phyloP scores from a whole-genome alignment of 2,329 filamentous ascomycete genomes.

The Huntiella decipiens region DNA sequence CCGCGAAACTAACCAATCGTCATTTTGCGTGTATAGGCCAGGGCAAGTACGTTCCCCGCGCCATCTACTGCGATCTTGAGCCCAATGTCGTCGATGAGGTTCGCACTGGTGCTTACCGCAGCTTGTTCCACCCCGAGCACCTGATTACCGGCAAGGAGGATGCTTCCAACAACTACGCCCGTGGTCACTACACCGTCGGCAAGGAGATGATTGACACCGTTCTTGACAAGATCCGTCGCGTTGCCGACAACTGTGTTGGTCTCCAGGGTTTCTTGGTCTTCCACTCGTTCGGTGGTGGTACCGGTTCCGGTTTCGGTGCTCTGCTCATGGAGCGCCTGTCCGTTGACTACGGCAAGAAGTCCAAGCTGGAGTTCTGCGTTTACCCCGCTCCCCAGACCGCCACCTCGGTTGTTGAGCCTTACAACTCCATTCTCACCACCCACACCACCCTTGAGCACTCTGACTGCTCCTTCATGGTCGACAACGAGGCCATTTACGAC shows the following conservation, averaged over 20 bases:
- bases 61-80: conserved; percentile 99
- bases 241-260: conserved; percentile 93
- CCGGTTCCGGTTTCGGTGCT: conserved; percentile 94
- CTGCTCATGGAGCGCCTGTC: conserved; percentile 97
- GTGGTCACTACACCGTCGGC: conserved; percentile 98
- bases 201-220: conserved; percentile 99
- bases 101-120: conserved; percentile 89
- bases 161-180: conserved; percentile 99
- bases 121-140: conserved; percentile 95
- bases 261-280: conserved; percentile 99
- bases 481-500: conserved; percentile 99
- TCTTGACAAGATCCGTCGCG: conserved; percentile 89
- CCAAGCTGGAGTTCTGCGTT: conserved; percentile 98
- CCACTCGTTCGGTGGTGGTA: conserved; percentile 99
- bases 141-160: conserved; percentile 99
- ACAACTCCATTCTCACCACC: conserved; percentile 98
- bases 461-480: conserved; percentile 99
- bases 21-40: conserved; percentile 40
- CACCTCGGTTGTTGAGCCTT: conserved; percentile 95
- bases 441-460: conserved; percentile 99
- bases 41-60: conserved; percentile 96
- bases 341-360: conserved; percentile 99
- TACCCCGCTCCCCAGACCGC: conserved; percentile 96
- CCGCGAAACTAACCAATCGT: neutral
- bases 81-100: conserved; percentile 99